phyloP scores from a whole-genome alignment of 2,329 filamentous ascomycete genomes.

The Microsporum canis region DNA sequence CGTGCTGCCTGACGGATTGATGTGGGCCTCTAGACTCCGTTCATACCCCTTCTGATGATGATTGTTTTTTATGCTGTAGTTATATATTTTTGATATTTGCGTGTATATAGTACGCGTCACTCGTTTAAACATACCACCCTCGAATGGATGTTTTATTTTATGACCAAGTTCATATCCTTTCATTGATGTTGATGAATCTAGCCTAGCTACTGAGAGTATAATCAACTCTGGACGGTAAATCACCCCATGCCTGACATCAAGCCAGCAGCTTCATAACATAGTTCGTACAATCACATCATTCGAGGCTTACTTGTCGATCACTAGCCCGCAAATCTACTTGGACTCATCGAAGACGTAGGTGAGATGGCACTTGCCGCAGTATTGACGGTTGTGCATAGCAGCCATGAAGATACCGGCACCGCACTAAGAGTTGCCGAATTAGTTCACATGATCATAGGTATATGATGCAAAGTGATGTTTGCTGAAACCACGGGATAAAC shows the following conservation, averaged over 20 bases:
- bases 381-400: slow-evolving; percentile 99
- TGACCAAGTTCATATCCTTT: slow-evolving; percentile 2
- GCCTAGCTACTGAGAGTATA: background rate
- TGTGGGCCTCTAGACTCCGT: background rate
- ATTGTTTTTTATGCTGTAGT: slow-evolving; percentile 1
- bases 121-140: background rate
- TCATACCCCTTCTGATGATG: background rate
- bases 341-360: slow-evolving; percentile 61
- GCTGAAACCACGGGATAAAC: slow-evolving; percentile 26
- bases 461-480: too few species aligned
- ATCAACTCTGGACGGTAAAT: background rate
- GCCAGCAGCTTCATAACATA: background rate
- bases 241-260: background rate
- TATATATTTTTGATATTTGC: background rate
- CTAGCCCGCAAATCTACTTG: slow-evolving; percentile 34
- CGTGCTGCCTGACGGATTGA: background rate
- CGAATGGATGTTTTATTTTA: background rate
- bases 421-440: slow-evolving; percentile 48
- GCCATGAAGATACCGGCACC: slow-evolving; percentile 99
- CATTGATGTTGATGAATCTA: slow-evolving; percentile 1
- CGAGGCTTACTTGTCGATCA: background rate
- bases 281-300: background rate
- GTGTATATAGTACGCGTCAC: background rate
- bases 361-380: slow-evolving; percentile 67
- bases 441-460: slow-evolving; percentile 27